These are phyloP conservation scores for Glycine latifolia DNA, from an alignment of 306 rosid genomes.

Conservation along the genomic window DNA sequence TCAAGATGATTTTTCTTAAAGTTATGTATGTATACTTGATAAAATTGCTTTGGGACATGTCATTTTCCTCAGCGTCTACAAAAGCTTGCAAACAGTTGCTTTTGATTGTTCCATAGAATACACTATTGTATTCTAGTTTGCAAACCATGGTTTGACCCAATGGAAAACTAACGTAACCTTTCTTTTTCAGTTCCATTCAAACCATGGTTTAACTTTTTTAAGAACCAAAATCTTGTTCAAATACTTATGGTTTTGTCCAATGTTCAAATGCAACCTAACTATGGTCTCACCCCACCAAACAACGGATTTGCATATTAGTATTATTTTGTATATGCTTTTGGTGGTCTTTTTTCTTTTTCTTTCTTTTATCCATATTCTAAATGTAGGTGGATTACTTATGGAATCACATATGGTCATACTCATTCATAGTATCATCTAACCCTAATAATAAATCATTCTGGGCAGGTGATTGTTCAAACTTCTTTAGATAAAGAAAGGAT, in stretches of 20 bases:
- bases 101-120: slow-evolving; percentile 17
- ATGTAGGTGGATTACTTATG: slow-evolving; percentile 15
- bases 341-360: background rate
- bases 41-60: slow-evolving; percentile 6
- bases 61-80: background rate
- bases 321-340: slow-evolving; percentile 3
- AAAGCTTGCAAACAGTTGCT: background rate
- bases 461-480: slow-evolving; percentile 82
- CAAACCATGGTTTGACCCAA: background rate
- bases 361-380: background rate
- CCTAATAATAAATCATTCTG: slow-evolving; percentile 35
- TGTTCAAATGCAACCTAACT: slow-evolving; percentile 16
- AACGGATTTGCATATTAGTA: slow-evolving; percentile 1
- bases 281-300: background rate
- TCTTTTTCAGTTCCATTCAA: background rate
- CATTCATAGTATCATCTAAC: slow-evolving; percentile 10
- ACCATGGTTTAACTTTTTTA: background rate
- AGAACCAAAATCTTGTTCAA: background rate
- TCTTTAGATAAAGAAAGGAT: slow-evolving; percentile 78
- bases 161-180: background rate
- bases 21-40: background rate
- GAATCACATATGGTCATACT: background rate
- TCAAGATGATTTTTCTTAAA: background rate
- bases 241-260: background rate
- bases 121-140: background rate